These are phyloP conservation scores for Kwoniella mangroviensis DNA, from an alignment of 768 basidiomycete species.

Conservation along the genomic window DNA sequence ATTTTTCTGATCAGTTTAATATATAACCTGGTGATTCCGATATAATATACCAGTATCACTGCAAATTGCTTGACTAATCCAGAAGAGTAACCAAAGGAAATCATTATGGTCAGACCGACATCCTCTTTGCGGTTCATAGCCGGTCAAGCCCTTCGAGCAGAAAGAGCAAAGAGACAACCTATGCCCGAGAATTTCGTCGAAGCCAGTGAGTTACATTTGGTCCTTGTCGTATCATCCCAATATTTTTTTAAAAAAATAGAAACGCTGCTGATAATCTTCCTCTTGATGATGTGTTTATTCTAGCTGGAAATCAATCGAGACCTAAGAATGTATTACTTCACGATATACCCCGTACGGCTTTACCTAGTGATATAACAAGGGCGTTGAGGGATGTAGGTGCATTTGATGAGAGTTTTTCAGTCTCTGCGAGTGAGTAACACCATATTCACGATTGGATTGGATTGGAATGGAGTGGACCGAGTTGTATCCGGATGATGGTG, in stretches of 20 bases:
- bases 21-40: too few species aligned
- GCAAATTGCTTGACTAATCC: not conserved
- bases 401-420: constrained; percentile 16
- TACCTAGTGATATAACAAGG: constrained; percentile 22
- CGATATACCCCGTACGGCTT: constrained; percentile 20
- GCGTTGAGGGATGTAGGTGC: constrained; percentile 22
- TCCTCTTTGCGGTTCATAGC: not conserved
- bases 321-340: constrained; percentile 13
- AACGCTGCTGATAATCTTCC: too few species aligned
- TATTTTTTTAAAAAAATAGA: too few species aligned
- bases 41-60: not conserved
- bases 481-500: too few species aligned
- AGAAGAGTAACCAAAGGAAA: not conserved
- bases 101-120: not conserved
- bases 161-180: not conserved
- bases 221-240: too few species aligned
- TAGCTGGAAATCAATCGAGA: not conserved
- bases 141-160: not conserved
- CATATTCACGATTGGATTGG: too few species aligned
- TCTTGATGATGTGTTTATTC: too few species aligned
- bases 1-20: not conserved
- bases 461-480: too few species aligned
- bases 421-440: constrained; percentile 16
- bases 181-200: not conserved
- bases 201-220: not conserved